Base-by-base conservation (phyloP, 1,284 basidiomycete species). In the Prillingera fragicola region DNA sequence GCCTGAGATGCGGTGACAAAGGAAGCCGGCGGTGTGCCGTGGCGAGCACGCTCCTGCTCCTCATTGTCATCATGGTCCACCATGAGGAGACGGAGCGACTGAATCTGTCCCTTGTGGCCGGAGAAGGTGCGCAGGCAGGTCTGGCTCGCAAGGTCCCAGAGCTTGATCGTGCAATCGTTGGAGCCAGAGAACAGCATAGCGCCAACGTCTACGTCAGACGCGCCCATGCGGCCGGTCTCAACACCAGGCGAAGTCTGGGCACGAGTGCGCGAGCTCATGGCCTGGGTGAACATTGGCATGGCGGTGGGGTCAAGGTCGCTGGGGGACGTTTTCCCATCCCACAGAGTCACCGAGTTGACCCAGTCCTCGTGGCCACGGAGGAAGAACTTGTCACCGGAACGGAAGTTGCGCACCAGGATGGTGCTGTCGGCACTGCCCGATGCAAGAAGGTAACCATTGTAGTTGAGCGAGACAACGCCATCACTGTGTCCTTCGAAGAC, bases 131-230 rank as follows among this genome's bases (percentile, higher is more conserved):
- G 80, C 32, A 96, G 78, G 63, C 90, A 97, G 15, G 83, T 80
- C 36, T 87, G 79, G 19, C 76, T 74, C 18, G 78, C 81, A 35
- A 98, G 78, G 70, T 98, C 91, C 94, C 94, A 99, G 3, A 99
- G 79, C 46, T 85, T 84, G 69, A 98, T 90, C 4, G 85, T 83
- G 23, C 86, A 84, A 63, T 98, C 95, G 66, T 98, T 94, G 6
- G 89, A 92, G 1, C 87, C 90, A 7, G 91, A 96, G 74, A 98
- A 96, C 26, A 99, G 77, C 83, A 94, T 89, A 71, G 91, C 89
- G 33, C 88, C 87, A 2, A 80, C 77, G 49, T 86, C 81, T 46
- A 89, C 82, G 26, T 68, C 63, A 2, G 65, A 60, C 15, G 23
- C 27, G 21, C 33, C 41, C 25, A 60, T 41, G 6, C 54, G 41